phyloP scores from a whole-genome alignment of 2,329 filamentous ascomycete species.

The Aspergillus aculeatus region DNA sequence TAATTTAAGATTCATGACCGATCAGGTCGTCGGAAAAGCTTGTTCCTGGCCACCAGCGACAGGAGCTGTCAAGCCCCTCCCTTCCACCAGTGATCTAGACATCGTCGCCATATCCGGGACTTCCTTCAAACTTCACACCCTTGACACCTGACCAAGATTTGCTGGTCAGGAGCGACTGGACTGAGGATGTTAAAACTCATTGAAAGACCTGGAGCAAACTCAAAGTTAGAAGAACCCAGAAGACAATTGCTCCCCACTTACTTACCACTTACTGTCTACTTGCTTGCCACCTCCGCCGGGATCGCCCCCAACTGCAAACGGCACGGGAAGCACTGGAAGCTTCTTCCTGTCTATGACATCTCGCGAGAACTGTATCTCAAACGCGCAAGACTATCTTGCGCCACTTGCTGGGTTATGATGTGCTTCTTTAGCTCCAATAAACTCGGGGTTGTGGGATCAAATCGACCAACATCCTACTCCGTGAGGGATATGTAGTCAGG shows the following conservation, averaged over 20 bases:
- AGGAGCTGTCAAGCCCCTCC: background rate
- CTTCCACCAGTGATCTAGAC: background rate
- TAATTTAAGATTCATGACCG: background rate
- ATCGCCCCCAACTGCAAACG: slow-evolving; percentile 9
- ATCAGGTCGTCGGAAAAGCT: slow-evolving; percentile 1
- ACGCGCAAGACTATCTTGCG: slow-evolving; percentile 12
- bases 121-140: background rate
- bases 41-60: slow-evolving; percentile 14
- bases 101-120: slow-evolving; percentile 11
- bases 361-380: slow-evolving; percentile 7
- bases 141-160: background rate
- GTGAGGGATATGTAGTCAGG: background rate
- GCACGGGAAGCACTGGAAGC: slow-evolving; percentile 12
- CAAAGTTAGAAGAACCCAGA: slow-evolving; percentile 1
- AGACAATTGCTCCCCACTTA: background rate
- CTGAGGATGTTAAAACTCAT: slow-evolving; percentile 1
- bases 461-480: too few species aligned
- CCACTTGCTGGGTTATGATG: slow-evolving; percentile 17
- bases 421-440: background rate
- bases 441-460: background rate
- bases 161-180: background rate
- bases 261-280: background rate
- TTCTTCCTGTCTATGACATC: slow-evolving; percentile 16
- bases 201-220: slow-evolving; percentile 4
- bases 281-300: background rate